phyloP scores from a whole-genome alignment of 306 rosid species.

The Rosa rugosa region DNA sequence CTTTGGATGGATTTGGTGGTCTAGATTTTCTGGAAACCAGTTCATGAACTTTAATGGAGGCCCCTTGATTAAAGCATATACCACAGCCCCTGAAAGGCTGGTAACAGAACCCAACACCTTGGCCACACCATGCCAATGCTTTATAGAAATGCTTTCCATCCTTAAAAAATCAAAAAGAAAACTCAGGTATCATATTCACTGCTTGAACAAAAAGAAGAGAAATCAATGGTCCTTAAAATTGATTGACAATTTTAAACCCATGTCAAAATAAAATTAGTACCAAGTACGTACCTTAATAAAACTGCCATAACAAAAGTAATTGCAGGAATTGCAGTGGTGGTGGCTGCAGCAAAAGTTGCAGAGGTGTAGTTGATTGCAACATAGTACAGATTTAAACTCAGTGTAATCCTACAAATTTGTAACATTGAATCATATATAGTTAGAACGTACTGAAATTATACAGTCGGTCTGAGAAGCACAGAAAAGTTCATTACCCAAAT shows the following conservation, averaged over 20 bases:
- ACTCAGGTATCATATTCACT: background rate
- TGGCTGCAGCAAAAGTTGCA: conserved; percentile 92
- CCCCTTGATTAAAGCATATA: conserved; percentile 75
- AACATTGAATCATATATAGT: background rate
- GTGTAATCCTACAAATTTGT: conserved; percentile 51
- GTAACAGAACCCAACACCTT: conserved; percentile 66
- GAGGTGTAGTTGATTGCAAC: conserved; percentile 72
- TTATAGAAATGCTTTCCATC: conserved; percentile 62
- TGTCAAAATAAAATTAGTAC: background rate
- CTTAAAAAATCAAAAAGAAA: conserved; percentile 34
- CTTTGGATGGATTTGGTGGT: conserved; percentile 26
- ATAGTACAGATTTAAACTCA: conserved; percentile 77
- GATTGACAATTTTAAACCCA: background rate
- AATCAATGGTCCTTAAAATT: background rate
- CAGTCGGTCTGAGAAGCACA: background rate
- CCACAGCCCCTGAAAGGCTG: conserved; percentile 72
- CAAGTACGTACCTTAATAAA: conserved; percentile 63
- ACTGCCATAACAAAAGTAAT: conserved; percentile 75
- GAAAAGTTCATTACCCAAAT: conserved; percentile 58
- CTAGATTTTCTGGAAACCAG: conserved; percentile 34
- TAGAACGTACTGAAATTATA: background rate
- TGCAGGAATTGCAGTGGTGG: conserved; percentile 74
- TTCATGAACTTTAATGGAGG: conserved; percentile 53
- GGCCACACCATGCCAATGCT: conserved; percentile 56
- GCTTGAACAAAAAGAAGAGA: background rate